Evolutionary conservation across 495 filamentous ascomycete species (phyloP), one percentile per base, ranked within the genome.

Genomic region (Cairneyella variabilis): DNA sequence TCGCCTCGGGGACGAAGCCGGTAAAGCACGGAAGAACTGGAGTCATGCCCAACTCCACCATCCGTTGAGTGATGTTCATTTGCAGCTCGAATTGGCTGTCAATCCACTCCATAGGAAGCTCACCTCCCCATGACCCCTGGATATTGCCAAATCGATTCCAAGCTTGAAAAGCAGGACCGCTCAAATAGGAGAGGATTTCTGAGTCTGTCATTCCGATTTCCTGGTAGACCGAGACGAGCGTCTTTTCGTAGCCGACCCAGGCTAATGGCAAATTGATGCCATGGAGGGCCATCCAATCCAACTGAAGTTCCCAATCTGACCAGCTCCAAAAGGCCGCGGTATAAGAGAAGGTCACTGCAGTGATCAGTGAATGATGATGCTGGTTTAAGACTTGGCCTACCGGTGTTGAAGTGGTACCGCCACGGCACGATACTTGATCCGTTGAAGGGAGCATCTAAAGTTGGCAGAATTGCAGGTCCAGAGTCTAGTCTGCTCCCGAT

Each of bases 111-210:
- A 58, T 53, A 1, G 75, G 75, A n/a, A 77, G 48, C 14, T 66
- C 59, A 14, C 72, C 74, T 20, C 64, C 63, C 73, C 72, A 76
- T 3, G 69, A 74, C 1, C 76, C 76, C 58, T 79, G 76, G 32
- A 78, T 78, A 41, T 80, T 80, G 3, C 76, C 77, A 49, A 80
- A 75, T 8, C 73, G 71, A 39, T 80, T 78, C 77, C 77, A 80
- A n/a, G 76, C 69, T 49, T 76, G 70, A 42, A 80, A 80, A 0
- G 76, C 75, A 2, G 76, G 76, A 0, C 77, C 76, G 49, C 69
- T 75, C 11, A 80, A 48, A 53, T 72, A 79, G 3, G 66, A 59
- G 0, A 63, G 43, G 36, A 78, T 76, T 32, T 79, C 71, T 17
- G 61, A 49, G 16, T 76, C 65, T 7, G 66, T 71, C 38, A 79